phyloP scores from a whole-genome alignment of 768 basidiomycete species.

The Mycena filopes region DNA sequence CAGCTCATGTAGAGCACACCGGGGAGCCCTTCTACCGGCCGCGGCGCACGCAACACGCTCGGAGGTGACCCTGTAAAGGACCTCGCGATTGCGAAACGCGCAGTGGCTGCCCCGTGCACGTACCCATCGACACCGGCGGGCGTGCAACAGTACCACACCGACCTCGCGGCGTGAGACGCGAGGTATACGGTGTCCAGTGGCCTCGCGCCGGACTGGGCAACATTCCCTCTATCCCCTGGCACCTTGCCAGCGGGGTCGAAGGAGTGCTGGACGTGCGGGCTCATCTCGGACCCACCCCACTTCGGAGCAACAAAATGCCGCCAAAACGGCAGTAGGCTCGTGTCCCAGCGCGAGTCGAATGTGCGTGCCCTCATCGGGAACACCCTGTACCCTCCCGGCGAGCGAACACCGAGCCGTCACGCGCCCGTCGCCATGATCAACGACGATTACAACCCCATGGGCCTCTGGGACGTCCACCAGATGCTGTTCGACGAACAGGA shows the following conservation, averaged over 20 bases:
- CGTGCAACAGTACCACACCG: background rate
- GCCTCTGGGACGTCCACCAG: conserved; percentile 1
- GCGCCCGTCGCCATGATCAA: conserved; percentile 4
- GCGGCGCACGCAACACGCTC: background rate
- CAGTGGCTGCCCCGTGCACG: background rate
- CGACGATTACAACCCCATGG: conserved; percentile 17
- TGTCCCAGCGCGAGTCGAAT: conserved; percentile 7
- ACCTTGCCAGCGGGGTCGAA: conserved; percentile 2
- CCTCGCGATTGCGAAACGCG: background rate
- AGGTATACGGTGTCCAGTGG: background rate
- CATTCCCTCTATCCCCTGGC: conserved; percentile 2
- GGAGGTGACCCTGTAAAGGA: conserved; percentile 3
- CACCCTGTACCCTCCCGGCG: conserved; percentile 6
- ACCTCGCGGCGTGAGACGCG: background rate
- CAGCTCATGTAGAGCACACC: background rate
- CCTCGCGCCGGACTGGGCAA: background rate
- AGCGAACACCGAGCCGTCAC: background rate
- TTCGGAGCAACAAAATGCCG: background rate
- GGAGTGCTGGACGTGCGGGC: conserved; percentile 13
- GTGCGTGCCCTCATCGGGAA: background rate
- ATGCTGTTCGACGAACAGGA: background rate
- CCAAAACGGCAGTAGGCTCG: background rate
- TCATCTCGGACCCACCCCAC: background rate
- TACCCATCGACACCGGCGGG: background rate
- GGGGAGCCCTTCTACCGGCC: background rate